phyloP scores from a whole-genome alignment of 371 early-diverging fungal species.

The Syncephalastrum sp. region DNA sequence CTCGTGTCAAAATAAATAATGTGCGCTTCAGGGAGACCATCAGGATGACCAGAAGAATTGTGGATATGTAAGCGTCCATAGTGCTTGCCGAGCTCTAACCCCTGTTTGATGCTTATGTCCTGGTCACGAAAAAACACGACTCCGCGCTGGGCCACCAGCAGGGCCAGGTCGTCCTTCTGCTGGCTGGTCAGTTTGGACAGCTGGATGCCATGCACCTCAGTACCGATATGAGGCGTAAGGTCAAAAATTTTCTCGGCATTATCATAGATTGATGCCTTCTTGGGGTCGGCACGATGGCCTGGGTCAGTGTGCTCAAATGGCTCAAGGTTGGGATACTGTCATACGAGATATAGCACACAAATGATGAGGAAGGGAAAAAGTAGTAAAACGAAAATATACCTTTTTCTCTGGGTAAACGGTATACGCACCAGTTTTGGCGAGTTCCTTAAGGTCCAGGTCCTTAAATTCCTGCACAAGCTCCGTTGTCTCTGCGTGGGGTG shows the following conservation, averaged over 20 bases:
- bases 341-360: no score
- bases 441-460: slow-evolving; percentile 31
- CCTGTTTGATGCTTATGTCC: slow-evolving; percentile 50
- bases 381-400: slow-evolving; percentile 5
- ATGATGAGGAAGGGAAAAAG: background rate
- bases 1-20: slow-evolving; percentile 31
- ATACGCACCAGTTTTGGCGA: slow-evolving; percentile 38
- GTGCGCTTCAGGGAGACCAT: slow-evolving; percentile 21
- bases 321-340: slow-evolving; percentile 22
- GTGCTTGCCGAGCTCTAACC: slow-evolving; percentile 47
- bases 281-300: slow-evolving; percentile 50
- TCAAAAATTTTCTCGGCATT: slow-evolving; percentile 52
- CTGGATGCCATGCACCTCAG: slow-evolving; percentile 55
- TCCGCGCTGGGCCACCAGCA: slow-evolving; percentile 57
- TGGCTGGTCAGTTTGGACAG: slow-evolving; percentile 49
- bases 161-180: slow-evolving; percentile 54
- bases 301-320: slow-evolving; percentile 23
- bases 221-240: slow-evolving; percentile 54
- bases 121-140: slow-evolving; percentile 66
- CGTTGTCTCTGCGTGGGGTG: slow-evolving; percentile 19
- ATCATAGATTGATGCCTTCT: slow-evolving; percentile 48
- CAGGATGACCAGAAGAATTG: slow-evolving; percentile 33
- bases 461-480: slow-evolving; percentile 31
- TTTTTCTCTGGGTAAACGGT: slow-evolving; percentile 39
- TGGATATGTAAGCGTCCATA: slow-evolving; percentile 58